Percentiles rank a stretch among this genome's conserved stretches.
Conservation (phyloP, 345 rosid genomes). For the Moricandia moricandioides region DNA sequence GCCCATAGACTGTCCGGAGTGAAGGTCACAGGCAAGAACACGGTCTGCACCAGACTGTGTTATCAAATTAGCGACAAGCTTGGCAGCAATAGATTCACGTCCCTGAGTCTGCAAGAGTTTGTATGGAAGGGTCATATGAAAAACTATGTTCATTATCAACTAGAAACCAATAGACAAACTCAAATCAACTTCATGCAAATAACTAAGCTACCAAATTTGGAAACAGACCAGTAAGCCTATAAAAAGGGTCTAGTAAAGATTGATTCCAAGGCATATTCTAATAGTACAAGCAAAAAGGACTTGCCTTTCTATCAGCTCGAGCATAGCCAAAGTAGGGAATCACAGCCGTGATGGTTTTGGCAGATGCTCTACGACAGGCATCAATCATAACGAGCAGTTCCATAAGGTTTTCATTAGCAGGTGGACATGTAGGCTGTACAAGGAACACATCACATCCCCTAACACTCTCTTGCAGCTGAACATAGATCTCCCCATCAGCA, state of each 20-base stretch:
- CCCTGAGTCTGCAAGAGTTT: slow-evolving; percentile 75
- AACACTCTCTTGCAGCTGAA: slow-evolving; percentile 96
- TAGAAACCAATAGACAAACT: neutral
- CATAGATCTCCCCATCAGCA: slow-evolving; percentile 96
- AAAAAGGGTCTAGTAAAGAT: too few relatives aligned
- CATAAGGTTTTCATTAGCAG: slow-evolving; percentile 98
- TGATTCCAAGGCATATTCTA: neutral
- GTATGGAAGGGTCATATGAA: neutral
- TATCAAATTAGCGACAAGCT: slow-evolving; percentile 42
- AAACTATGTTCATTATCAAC: neutral
- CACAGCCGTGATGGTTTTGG: slow-evolving; percentile 87
- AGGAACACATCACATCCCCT: slow-evolving; percentile 97
- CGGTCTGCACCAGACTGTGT: slow-evolving; percentile 93
- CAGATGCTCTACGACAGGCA: slow-evolving; percentile 96
- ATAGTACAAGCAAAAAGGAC: neutral
- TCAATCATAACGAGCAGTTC: slow-evolving; percentile 94
- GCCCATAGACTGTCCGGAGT: slow-evolving; percentile 98
- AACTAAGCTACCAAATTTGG: neutral
- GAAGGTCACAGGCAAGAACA: slow-evolving; percentile 98
- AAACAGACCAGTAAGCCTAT: neutral
- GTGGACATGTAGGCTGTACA: slow-evolving; percentile 95
- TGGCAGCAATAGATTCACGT: slow-evolving; percentile 88
- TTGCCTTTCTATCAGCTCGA: slow-evolving; percentile 96
- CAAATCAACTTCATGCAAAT: neutral
- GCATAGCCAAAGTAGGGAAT: slow-evolving; percentile 98